Conservation (phyloP, 805 yeast species). For the Saturnispora galanensis region DNA sequence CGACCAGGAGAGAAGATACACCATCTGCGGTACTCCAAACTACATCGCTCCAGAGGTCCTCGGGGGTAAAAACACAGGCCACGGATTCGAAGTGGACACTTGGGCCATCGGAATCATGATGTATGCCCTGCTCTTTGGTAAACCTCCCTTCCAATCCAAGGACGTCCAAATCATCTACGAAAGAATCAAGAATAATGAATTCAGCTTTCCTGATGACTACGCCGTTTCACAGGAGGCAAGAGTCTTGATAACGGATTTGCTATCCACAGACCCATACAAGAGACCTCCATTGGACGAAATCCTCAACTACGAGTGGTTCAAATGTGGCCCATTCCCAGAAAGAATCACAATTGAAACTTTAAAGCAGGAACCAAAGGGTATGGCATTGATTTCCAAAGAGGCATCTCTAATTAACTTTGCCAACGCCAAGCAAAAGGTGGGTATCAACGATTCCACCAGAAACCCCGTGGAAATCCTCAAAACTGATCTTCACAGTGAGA, state of each 20-base stretch:
- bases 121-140: slow-evolving; percentile 84
- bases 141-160: slow-evolving; percentile 96
- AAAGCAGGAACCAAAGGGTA: slow-evolving; percentile 49
- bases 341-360: slow-evolving; percentile 54
- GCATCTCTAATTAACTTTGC: slow-evolving; percentile 63
- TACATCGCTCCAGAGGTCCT: slow-evolving; percentile 97
- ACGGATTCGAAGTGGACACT: slow-evolving; percentile 87
- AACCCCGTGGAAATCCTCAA: slow-evolving; percentile 63
- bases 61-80: slow-evolving; percentile 80
- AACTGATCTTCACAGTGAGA: slow-evolving; percentile 60
- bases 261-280: slow-evolving; percentile 65
- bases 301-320: slow-evolving; percentile 78
- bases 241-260: slow-evolving; percentile 58
- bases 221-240: slow-evolving; percentile 62
- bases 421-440: slow-evolving; percentile 53
- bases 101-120: slow-evolving; percentile 98
- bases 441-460: slow-evolving; percentile 37
- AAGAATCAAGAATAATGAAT: slow-evolving; percentile 77
- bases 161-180: slow-evolving; percentile 90
- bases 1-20: slow-evolving; percentile 66
- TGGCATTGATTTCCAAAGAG: slow-evolving; percentile 42
- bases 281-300: slow-evolving; percentile 79
- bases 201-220: slow-evolving; percentile 56
- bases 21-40: slow-evolving; percentile 98
- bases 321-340: slow-evolving; percentile 68